phyloP scores from a whole-genome alignment of 208 protist genomes.

The Crithidia sp. region DNA sequence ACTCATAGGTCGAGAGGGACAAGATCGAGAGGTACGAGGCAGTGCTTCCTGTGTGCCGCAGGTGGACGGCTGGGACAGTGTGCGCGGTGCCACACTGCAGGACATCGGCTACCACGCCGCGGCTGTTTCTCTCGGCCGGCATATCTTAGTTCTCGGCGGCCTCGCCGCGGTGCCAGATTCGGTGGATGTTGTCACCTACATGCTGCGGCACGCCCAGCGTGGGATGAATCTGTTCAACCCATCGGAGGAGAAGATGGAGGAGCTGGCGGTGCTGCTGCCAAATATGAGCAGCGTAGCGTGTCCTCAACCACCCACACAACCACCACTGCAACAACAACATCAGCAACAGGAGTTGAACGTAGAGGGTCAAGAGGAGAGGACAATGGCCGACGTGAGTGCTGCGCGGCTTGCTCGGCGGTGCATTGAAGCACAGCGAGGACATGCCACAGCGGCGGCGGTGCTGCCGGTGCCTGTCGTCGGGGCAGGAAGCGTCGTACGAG shows the following conservation, averaged over 20 bases:
- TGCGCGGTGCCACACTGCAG: not conserved
- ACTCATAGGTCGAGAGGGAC: too few species aligned
- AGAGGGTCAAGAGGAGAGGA: not conserved
- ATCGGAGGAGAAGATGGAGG: not conserved
- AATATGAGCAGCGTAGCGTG: slow-evolving; percentile 4
- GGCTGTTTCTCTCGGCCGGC: slow-evolving; percentile 6
- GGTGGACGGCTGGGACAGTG: slow-evolving; percentile 8
- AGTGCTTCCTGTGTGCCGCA: not conserved
- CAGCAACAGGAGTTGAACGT: not conserved
- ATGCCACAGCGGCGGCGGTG: not conserved
- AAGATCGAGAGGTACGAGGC: too few species aligned
- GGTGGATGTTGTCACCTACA: slow-evolving; percentile 14
- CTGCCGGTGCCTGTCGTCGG: slow-evolving; percentile 44
- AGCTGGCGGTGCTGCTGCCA: not conserved
- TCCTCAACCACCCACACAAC: not conserved
- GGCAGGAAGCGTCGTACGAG: slow-evolving; percentile 34
- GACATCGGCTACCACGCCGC: slow-evolving; percentile 15
- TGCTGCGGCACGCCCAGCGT: slow-evolving; percentile 4
- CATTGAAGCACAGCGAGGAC: not conserved
- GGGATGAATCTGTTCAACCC: slow-evolving; percentile 24
- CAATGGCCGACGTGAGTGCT: not conserved
- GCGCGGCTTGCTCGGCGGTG: not conserved
- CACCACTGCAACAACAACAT: not conserved
- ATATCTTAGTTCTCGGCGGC: slow-evolving; percentile 15
- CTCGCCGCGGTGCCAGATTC: not conserved